phyloP scores from a whole-genome alignment of 169 alveolate genomes.

The Neospora caninum region DNA sequence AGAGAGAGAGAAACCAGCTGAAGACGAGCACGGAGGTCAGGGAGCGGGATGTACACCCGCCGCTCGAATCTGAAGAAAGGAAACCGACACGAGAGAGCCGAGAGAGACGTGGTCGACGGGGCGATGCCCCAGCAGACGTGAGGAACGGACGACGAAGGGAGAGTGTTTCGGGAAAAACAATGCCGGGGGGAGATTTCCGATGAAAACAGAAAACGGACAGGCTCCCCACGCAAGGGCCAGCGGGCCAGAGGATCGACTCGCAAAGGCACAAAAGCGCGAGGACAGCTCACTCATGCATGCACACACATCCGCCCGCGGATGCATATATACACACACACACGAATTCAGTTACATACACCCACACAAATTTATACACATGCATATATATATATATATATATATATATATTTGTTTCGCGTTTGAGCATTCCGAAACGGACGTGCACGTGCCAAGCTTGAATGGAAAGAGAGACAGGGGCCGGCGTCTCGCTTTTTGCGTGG shows the following conservation, averaged over 20 bases:
- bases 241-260: no score
- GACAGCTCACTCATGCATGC: no score
- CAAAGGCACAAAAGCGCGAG: no score
- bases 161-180: neutral
- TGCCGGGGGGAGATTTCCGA: neutral
- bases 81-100: neutral
- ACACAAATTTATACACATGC: neutral
- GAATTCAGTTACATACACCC: no score
- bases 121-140: neutral
- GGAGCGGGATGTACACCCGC: slow-evolving; percentile 98
- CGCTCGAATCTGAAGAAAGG: slow-evolving; percentile 86
- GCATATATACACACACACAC: no score
- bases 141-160: neutral
- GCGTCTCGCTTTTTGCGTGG: no score
- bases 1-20: slow-evolving; percentile 78
- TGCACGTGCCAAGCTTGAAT: no score
- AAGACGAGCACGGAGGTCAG: slow-evolving; percentile 91
- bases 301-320: no score
- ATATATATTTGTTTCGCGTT: neutral
- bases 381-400: neutral
- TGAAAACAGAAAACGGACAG: no score
- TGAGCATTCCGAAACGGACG: no score
- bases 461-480: no score
- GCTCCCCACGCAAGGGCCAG: no score
- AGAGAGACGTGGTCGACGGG: neutral